A percentile compares a stretch with the other conserved stretches of the same genome.
Conservation (phyloP, 331 rosid genomes). For the Cydonia oblonga region DNA sequence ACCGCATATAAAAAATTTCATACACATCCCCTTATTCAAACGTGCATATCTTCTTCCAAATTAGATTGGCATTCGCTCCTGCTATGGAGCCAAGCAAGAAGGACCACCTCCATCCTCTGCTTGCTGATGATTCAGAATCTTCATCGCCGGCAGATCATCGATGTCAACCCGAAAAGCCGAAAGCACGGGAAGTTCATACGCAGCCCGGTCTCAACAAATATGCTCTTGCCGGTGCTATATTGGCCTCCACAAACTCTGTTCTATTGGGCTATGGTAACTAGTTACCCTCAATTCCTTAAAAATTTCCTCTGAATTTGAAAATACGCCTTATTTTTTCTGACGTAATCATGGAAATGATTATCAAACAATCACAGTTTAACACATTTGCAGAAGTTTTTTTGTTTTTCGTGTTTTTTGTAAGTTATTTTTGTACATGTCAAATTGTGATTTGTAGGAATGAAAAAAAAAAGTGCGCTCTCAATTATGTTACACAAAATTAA, state of each 20-base stretch:
- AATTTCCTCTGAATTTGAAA: not conserved
- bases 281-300: not conserved
- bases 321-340: too few relatives aligned
- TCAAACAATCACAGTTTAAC: too few relatives aligned
- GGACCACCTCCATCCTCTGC: conserved; percentile 11
- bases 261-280: conserved; percentile 64
- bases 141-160: not conserved
- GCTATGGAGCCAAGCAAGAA: conserved; percentile 10
- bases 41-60: not conserved
- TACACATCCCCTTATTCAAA: not conserved
- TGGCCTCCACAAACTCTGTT: conserved; percentile 65
- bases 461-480: too few relatives aligned
- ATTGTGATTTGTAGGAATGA: too few relatives aligned
- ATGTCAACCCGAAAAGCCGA: not conserved
- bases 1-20: not conserved
- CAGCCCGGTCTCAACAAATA: conserved; percentile 44
- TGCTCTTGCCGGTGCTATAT: conserved; percentile 57
- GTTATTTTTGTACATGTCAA: not conserved
- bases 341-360: too few relatives aligned
- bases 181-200: not conserved
- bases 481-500: too few relatives aligned
- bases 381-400: not conserved
- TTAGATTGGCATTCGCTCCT: conserved; percentile 5
- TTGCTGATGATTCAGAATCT: conserved; percentile 29
- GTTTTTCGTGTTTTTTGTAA: not conserved